Evolutionary conservation across 192 early-diverging fungal species (phyloP).

Genomic region (Physocladia obscura): DNA sequence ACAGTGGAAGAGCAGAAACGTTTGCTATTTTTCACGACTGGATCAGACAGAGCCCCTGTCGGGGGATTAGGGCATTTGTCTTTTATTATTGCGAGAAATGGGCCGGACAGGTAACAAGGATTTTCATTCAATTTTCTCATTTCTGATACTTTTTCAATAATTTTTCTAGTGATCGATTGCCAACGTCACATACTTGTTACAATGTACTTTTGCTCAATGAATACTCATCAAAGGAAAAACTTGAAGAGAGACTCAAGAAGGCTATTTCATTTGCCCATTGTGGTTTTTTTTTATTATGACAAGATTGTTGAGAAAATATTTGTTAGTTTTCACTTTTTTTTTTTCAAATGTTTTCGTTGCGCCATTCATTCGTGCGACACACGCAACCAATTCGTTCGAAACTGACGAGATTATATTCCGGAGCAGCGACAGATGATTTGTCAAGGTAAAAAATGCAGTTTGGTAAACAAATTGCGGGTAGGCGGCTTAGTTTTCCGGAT

Average conservation of each 20-base stretch:
- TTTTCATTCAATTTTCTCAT: neutral
- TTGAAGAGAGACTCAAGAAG: constrained; percentile 72
- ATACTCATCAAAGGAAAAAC: constrained; percentile 75
- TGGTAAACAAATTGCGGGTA: no score
- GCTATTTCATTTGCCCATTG: constrained; percentile 71
- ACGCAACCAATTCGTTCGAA: no score
- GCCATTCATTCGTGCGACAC: no score
- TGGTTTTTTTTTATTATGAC: constrained; percentile 48
- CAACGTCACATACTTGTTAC: constrained; percentile 92
- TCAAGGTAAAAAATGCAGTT: neutral
- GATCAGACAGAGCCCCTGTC: constrained; percentile 86
- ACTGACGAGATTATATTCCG: constrained; percentile 8
- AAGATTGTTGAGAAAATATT: no score
- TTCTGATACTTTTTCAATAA: no score
- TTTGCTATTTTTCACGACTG: constrained; percentile 85
- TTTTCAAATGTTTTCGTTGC: no score
- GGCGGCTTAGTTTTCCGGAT: neutral
- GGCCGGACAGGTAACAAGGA: constrained; percentile 61
- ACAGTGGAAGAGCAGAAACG: constrained; percentile 80
- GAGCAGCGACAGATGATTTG: neutral
- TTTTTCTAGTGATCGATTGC: constrained; percentile 62
- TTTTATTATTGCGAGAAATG: constrained; percentile 85
- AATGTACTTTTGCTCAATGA: constrained; percentile 85
- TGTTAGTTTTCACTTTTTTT: no score
- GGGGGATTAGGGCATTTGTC: constrained; percentile 82